Evolutionary conservation across 352 stramenopile species (phyloP).

Genomic region (Globisporangium splendens): DNA sequence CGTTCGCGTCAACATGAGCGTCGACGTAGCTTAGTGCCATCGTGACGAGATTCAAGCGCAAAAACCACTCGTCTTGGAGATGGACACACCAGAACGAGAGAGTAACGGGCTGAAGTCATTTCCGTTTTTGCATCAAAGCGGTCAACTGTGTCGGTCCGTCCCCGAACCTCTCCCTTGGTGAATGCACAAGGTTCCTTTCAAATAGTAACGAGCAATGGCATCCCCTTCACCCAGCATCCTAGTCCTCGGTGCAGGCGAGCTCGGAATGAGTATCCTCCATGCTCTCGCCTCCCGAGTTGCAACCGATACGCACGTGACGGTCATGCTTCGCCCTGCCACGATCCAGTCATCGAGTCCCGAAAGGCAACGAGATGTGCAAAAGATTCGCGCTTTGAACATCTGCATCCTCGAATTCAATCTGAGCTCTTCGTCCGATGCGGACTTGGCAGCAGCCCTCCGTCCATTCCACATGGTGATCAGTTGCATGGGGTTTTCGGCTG

Average conservation of each 20-base stretch:
- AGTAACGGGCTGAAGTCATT: no score
- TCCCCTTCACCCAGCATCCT: neutral
- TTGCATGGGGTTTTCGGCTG: slow-evolving; percentile 13
- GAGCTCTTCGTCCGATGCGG: neutral
- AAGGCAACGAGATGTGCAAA: neutral
- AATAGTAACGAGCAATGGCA: no score
- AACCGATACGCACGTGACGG: neutral
- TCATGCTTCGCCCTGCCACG: slow-evolving; percentile 3
- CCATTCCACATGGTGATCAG: slow-evolving; percentile 8
- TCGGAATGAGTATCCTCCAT: slow-evolving; percentile 7
- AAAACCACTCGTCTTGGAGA: no score
- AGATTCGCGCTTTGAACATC: neutral
- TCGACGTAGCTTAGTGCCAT: no score
- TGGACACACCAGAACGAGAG: no score
- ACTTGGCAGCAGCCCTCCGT: slow-evolving; percentile 6
- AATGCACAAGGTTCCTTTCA: no score
- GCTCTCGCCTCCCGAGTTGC: neutral
- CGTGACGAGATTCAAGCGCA: no score
- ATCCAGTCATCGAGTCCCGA: neutral
- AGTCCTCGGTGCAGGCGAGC: slow-evolving; percentile 9
- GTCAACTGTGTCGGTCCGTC: no score
- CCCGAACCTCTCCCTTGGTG: no score
- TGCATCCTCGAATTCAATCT: neutral
- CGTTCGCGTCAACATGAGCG: no score
- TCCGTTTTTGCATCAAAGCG: no score